These are phyloP conservation scores for Podospora pseudoanserina DNA, from an alignment of 495 filamentous ascomycete species.

Conservation along the genomic window DNA sequence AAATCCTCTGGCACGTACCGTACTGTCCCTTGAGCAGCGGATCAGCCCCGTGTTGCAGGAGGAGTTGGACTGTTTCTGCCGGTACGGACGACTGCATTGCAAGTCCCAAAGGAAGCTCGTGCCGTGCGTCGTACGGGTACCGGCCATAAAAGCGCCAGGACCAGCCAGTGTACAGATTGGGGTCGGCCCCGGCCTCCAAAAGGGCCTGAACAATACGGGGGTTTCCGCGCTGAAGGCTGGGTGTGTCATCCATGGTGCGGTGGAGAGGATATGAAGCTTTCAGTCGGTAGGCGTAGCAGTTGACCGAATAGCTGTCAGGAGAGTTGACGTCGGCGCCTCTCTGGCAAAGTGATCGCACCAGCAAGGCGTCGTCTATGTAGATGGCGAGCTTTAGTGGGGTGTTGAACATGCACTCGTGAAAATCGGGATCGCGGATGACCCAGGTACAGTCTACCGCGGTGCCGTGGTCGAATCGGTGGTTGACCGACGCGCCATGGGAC, in stretches of 20 bases:
- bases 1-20: neutral
- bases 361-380: slow-evolving; percentile 5
- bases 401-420: neutral
- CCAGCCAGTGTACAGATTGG: slow-evolving; percentile 10
- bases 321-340: slow-evolving; percentile 16
- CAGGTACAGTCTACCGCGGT: slow-evolving; percentile 10
- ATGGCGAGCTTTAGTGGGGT: slow-evolving; percentile 20
- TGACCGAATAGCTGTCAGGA: neutral
- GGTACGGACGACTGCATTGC: slow-evolving; percentile 18
- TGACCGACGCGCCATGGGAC: slow-evolving; percentile 10
- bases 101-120: slow-evolving; percentile 10
- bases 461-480: slow-evolving; percentile 5
- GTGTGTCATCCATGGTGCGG: slow-evolving; percentile 8
- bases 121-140: neutral
- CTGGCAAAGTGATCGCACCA: slow-evolving; percentile 12
- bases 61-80: slow-evolving; percentile 20
- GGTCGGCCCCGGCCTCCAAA: slow-evolving; percentile 19
- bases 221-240: neutral
- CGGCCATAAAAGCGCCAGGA: neutral
- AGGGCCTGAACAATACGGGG: slow-evolving; percentile 12
- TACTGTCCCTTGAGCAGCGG: neutral
- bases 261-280: slow-evolving; percentile 1
- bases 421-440: slow-evolving; percentile 1
- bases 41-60: slow-evolving; percentile 18
- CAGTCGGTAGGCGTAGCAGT: neutral